Conservation (phyloP, 768 basidiomycete genomes). For the Pleurotus giganteus region DNA sequence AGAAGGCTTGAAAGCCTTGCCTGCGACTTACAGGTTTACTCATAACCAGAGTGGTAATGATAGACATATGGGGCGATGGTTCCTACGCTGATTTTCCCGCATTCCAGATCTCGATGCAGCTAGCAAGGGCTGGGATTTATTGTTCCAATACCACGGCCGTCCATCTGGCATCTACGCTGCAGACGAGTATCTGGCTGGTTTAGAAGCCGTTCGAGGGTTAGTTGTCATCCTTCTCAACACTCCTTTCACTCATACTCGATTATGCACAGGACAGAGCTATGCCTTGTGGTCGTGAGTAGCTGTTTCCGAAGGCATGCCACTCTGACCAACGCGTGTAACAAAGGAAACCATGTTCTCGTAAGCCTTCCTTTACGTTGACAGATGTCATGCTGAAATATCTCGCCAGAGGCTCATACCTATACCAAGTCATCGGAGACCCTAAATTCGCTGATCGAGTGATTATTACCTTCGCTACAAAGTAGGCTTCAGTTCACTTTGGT, state of each 20-base stretch:
- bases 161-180: constrained; percentile 56
- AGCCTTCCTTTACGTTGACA: constrained; percentile 15
- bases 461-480: constrained; percentile 1
- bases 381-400: neutral
- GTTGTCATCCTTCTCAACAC: constrained; percentile 1
- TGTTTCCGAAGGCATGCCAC: neutral
- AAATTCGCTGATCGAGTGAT: constrained; percentile 48
- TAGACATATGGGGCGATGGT: neutral
- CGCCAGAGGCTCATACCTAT: constrained; percentile 49
- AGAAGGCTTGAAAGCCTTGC: constrained; percentile 54
- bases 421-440: constrained; percentile 54
- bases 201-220: constrained; percentile 52
- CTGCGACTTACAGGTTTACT: constrained; percentile 52
- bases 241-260: neutral
- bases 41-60: constrained; percentile 51
- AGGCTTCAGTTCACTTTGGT: neutral
- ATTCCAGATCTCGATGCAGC: constrained; percentile 44
- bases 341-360: constrained; percentile 64
- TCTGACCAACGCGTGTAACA: neutral
- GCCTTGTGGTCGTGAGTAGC: constrained; percentile 46
- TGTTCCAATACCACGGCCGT: constrained; percentile 58
- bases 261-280: constrained; percentile 51
- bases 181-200: constrained; percentile 56
- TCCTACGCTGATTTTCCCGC: neutral
- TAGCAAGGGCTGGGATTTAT: constrained; percentile 50